These are phyloP conservation scores for Scolecobasidium constrictum DNA, from an alignment of 2,329 filamentous ascomycete species.

Conservation along the genomic window DNA sequence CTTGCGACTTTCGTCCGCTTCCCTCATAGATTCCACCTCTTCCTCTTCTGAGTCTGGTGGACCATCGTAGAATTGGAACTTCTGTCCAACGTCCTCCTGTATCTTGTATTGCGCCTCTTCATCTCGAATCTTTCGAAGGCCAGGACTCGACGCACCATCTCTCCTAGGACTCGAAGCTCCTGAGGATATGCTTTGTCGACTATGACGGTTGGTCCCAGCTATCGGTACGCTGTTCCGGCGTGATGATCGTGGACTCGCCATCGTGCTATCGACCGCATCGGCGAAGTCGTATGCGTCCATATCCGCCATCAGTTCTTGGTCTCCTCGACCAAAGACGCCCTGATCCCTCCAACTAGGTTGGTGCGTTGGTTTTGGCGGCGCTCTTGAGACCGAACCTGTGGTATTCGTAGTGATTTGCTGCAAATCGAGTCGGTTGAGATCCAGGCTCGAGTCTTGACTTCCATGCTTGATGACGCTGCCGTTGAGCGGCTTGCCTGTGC, in stretches of 20 bases:
- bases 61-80: slow-evolving; percentile 4
- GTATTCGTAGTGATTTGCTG: neutral
- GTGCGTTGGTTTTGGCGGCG: slow-evolving; percentile 6
- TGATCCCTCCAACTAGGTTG: slow-evolving; percentile 10
- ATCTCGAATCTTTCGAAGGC: slow-evolving; percentile 3
- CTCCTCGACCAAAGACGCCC: slow-evolving; percentile 9
- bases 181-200: too few relatives aligned
- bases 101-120: slow-evolving; percentile 9
- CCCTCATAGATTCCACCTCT: neutral
- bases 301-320: slow-evolving; percentile 6
- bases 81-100: slow-evolving; percentile 3
- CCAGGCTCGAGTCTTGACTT: slow-evolving; percentile 8
- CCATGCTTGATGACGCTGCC: slow-evolving; percentile 3
- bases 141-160: neutral
- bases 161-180: neutral
- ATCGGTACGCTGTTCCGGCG: neutral
- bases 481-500: neutral
- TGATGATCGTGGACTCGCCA: neutral
- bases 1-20: neutral
- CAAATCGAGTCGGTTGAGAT: neutral
- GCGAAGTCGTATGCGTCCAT: slow-evolving; percentile 6
- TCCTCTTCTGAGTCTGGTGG: neutral
- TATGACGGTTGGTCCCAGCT: neutral
- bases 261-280: neutral
- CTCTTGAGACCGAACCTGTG: neutral